Conservation (phyloP, 2,329 filamentous ascomycete species). For the Fusarium neocosmosporiellum region DNA sequence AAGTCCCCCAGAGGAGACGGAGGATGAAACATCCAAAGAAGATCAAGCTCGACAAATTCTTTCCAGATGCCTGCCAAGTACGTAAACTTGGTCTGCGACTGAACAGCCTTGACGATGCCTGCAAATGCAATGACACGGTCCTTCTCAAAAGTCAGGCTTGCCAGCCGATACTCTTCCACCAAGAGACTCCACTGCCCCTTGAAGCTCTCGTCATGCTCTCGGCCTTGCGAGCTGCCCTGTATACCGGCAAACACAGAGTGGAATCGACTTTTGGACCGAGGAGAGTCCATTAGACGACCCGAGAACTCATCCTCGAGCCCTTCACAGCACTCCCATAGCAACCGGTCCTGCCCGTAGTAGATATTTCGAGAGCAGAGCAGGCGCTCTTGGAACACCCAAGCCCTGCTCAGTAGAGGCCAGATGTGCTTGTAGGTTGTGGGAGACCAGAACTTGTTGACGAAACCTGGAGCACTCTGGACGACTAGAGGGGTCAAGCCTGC, state of each 20-base stretch:
- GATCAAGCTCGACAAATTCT: constrained; percentile 15
- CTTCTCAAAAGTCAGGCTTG: neutral
- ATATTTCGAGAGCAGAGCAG: constrained; percentile 6
- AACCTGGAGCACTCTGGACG: neutral
- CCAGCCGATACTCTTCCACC: constrained; percentile 8
- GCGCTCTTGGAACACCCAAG: neutral
- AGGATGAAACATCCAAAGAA: neutral
- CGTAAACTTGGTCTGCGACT: neutral
- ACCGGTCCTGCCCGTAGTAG: constrained; percentile 4
- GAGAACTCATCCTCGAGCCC: constrained; percentile 10
- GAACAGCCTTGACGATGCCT: neutral
- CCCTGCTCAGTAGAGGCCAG: neutral
- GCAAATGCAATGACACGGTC: neutral
- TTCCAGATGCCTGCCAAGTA: constrained; percentile 18
- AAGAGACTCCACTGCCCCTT: constrained; percentile 5
- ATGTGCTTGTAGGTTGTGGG: neutral
- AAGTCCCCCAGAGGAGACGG: neutral
- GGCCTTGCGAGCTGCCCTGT: neutral
- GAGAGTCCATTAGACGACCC: neutral
- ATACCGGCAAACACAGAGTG: constrained; percentile 11
- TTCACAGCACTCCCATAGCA: constrained; percentile 21
- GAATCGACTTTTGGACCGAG: constrained; percentile 1
- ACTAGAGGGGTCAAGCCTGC: neutral
- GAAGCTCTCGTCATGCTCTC: constrained; percentile 1
- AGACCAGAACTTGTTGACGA: neutral